Percentiles rank a stretch among this genome's conserved stretches.
phyloP scores from a whole-genome alignment of 2,329 filamentous ascomycete species.

The Pseudopyrenochaeta lycopersici region DNA sequence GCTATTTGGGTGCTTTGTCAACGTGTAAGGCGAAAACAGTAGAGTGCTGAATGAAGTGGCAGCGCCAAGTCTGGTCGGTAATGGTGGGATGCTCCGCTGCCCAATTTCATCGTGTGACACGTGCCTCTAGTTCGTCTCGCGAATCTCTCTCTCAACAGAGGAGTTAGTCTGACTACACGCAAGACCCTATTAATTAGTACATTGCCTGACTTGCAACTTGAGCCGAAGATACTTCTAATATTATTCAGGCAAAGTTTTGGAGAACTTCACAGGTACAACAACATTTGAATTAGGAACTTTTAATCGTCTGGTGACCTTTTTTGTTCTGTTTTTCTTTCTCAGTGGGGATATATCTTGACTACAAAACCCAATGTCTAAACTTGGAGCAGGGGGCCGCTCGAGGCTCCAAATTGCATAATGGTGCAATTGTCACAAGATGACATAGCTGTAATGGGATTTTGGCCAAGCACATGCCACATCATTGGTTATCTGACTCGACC shows the following conservation, averaged over 20 bases:
- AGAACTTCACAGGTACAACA: not conserved
- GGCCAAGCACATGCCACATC: not conserved
- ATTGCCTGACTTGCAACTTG: not conserved
- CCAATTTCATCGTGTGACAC: constrained; percentile 29
- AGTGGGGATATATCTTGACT: not conserved
- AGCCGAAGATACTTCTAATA: not conserved
- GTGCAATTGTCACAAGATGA: not conserved
- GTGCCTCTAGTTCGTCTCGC: constrained; percentile 20
- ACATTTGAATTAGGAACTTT: not conserved
- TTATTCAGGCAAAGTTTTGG: not conserved
- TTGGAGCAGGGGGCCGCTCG: too few species aligned
- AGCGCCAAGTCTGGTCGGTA: constrained; percentile 18
- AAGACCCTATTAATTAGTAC: not conserved
- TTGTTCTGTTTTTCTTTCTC: not conserved
- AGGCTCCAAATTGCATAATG: not conserved
- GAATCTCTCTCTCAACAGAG: not conserved
- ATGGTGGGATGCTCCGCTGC: constrained; percentile 24
- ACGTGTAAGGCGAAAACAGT: constrained; percentile 21
- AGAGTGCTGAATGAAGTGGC: constrained; percentile 22
- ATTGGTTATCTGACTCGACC: not conserved
- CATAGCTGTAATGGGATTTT: not conserved
- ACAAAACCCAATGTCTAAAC: too few species aligned
- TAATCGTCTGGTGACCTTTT: not conserved
- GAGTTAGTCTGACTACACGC: not conserved
- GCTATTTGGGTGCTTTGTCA: constrained; percentile 20